Evolutionary conservation across 2,329 filamentous ascomycete species (phyloP).

Genomic region (Coniochaeta hoffmannii): DNA sequence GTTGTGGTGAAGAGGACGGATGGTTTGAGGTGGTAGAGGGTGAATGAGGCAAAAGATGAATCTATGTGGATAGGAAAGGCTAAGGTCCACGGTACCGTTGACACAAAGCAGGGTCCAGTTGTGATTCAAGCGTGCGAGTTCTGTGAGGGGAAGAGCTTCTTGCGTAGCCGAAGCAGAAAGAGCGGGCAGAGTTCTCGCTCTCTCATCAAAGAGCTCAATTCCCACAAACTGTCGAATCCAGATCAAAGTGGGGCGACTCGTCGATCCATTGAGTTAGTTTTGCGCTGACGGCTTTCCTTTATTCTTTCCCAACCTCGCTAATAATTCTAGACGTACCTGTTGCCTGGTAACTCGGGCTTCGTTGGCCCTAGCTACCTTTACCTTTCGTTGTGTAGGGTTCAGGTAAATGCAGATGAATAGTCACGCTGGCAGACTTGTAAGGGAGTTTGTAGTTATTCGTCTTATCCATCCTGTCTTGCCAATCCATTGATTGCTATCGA

Average conservation of each 20-base stretch:
- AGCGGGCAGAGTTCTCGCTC: background rate
- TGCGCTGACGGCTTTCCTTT: background rate
- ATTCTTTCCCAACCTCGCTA: background rate
- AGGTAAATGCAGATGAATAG: no score
- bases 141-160: background rate
- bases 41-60: background rate
- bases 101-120: background rate
- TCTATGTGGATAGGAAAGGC: background rate
- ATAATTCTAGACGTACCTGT: background rate
- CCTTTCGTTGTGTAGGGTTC: background rate
- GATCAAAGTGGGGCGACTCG: background rate
- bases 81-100: background rate
- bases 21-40: background rate
- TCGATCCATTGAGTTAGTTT: no score
- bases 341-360: background rate
- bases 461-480: no score
- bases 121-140: background rate
- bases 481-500: no score
- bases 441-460: no score
- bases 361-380: no score
- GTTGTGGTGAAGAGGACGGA: background rate
- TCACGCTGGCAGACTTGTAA: no score
- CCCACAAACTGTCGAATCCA: background rate
- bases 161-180: background rate
- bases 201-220: background rate